These are phyloP conservation scores for Aspergillus floridensis DNA, from an alignment of 2,329 filamentous ascomycete genomes.

Conservation along the genomic window DNA sequence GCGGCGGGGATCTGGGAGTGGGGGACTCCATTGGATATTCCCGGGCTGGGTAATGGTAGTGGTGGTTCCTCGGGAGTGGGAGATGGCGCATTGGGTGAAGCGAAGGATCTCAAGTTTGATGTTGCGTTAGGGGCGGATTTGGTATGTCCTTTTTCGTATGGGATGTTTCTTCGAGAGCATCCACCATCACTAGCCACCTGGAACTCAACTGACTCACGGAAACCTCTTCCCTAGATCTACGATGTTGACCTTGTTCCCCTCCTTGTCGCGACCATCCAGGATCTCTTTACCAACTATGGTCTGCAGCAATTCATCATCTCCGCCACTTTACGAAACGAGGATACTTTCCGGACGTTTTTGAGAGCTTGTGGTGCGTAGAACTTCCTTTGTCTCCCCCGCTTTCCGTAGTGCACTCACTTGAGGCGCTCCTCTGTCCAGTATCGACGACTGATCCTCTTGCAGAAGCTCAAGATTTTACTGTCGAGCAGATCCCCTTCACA, in stretches of 20 bases:
- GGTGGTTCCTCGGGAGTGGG: neutral
- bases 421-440: neutral
- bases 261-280: slow-evolving; percentile 54
- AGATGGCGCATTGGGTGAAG: neutral
- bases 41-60: slow-evolving; percentile 3
- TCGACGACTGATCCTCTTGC: neutral
- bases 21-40: slow-evolving; percentile 32
- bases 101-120: slow-evolving; percentile 29
- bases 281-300: slow-evolving; percentile 55
- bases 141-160: slow-evolving; percentile 25
- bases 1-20: slow-evolving; percentile 43
- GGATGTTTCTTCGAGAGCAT: no score
- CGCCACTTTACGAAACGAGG: slow-evolving; percentile 59
- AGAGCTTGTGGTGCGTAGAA: slow-evolving; percentile 55
- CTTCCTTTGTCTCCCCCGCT: no score
- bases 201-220: neutral
- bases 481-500: slow-evolving; percentile 41
- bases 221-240: slow-evolving; percentile 52
- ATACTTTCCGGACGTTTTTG: slow-evolving; percentile 60
- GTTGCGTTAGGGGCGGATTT: slow-evolving; percentile 43
- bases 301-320: slow-evolving; percentile 57
- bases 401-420: neutral
- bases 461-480: slow-evolving; percentile 36
- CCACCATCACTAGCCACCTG: no score
- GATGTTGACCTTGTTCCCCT: slow-evolving; percentile 58